phyloP scores from a whole-genome alignment of 768 basidiomycete genomes.

The Pleurotus sapidus region DNA sequence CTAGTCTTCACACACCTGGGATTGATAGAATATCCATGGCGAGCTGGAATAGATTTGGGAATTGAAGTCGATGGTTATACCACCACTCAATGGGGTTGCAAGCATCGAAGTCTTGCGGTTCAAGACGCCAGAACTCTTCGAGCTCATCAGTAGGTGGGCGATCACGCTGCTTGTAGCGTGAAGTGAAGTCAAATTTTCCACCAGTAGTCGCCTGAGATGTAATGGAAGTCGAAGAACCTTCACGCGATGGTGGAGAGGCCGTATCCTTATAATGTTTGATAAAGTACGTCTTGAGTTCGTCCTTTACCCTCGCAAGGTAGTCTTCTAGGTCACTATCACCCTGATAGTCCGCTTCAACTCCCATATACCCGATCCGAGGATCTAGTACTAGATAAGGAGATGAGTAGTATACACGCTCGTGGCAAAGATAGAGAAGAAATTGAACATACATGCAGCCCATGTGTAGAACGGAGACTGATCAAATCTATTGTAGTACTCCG shows the following conservation, averaged over 20 bases:
- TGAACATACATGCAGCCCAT: background rate
- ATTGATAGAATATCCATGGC: too few relatives aligned
- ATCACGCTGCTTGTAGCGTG: background rate
- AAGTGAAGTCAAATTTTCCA: background rate
- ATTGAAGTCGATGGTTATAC: too few relatives aligned
- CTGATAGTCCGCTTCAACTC: background rate
- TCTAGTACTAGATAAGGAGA: background rate
- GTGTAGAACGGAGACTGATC: background rate
- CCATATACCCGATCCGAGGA: background rate
- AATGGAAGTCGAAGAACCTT: background rate
- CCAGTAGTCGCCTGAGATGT: background rate
- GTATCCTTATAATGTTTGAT: background rate
- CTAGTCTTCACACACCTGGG: too few relatives aligned
- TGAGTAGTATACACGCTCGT: background rate
- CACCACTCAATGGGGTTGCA: too few relatives aligned
- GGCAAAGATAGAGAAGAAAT: background rate
- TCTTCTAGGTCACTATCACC: background rate
- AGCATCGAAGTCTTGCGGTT: too few relatives aligned
- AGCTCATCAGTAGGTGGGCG: background rate
- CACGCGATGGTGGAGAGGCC: background rate
- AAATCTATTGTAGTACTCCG: background rate
- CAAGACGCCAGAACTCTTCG: background rate
- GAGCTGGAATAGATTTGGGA: too few relatives aligned
- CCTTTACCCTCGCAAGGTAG: background rate
- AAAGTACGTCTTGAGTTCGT: background rate